Evolutionary conservation across 163 green algal genomes (phyloP).

Genomic region (Scenedesmus sp.): DNA sequence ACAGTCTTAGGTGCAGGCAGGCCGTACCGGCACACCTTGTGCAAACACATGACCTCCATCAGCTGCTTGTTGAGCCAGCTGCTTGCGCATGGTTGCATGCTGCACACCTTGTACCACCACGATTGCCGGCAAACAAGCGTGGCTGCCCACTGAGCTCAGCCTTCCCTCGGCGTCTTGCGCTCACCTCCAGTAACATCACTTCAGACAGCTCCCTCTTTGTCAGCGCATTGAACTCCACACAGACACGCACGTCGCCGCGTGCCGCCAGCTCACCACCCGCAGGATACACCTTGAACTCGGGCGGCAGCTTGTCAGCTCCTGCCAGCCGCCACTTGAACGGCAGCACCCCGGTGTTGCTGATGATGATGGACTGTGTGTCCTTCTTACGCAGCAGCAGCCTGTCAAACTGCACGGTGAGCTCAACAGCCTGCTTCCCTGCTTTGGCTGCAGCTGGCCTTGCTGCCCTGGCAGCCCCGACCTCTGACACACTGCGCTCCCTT

Average conservation of each 20-base stretch:
- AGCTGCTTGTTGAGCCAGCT: no score
- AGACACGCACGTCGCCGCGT: constrained; percentile 64
- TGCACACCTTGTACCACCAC: no score
- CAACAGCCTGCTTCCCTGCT: neutral
- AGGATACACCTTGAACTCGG: constrained; percentile 68
- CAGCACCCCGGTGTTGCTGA: constrained; percentile 78
- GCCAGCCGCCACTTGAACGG: constrained; percentile 82
- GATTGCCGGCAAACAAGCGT: no score
- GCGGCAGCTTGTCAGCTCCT: constrained; percentile 66
- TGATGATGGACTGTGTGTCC: constrained; percentile 70
- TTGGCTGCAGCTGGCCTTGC: constrained; percentile 11
- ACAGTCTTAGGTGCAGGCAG: neutral
- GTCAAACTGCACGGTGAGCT: constrained; percentile 70
- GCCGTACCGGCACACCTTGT: no score
- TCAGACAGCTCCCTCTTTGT: constrained; percentile 72
- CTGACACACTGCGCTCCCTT: neutral
- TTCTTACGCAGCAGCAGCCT: constrained; percentile 77
- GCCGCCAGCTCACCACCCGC: constrained; percentile 70
- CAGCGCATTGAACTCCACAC: constrained; percentile 70
- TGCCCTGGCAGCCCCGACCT: neutral
- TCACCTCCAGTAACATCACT: constrained; percentile 58
- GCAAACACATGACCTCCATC: no score
- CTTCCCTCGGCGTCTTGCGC: neutral
- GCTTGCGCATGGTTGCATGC: no score
- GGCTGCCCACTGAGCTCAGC: neutral